phyloP scores from a whole-genome alignment of 2,329 filamentous ascomycete genomes.

The Chrysoporthe deuterocubensis region DNA sequence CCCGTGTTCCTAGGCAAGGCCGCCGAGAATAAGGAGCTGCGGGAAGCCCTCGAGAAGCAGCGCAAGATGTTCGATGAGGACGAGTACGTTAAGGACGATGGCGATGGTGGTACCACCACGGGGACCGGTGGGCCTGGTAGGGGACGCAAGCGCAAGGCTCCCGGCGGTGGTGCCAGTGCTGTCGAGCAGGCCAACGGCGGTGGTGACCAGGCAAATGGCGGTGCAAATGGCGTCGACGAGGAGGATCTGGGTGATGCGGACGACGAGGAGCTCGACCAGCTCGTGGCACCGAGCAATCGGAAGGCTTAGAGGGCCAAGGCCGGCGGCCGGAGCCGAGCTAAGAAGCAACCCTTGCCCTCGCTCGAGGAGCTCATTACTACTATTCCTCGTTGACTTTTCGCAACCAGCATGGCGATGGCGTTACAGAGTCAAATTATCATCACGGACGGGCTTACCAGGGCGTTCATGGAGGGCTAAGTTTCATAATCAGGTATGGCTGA shows the following conservation, averaged over 20 bases:
- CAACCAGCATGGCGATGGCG: constrained; percentile 28
- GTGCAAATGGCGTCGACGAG: constrained; percentile 20
- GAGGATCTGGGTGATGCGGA: constrained; percentile 30
- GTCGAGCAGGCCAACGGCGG: background rate
- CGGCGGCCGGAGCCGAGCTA: background rate
- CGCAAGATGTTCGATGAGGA: constrained; percentile 75
- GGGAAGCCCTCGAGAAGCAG: constrained; percentile 82
- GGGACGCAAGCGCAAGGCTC: constrained; percentile 22
- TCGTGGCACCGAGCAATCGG: constrained; percentile 22
- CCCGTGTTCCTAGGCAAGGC: constrained; percentile 86
- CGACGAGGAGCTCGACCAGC: constrained; percentile 26
- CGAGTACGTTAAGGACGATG: constrained; percentile 42
- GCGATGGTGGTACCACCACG: constrained; percentile 1
- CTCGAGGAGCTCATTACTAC: background rate
- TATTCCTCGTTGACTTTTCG: background rate
- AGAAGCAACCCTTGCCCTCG: constrained; percentile 13
- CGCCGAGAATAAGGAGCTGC: constrained; percentile 85
- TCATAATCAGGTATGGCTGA: background rate
- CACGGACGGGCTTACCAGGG: background rate
- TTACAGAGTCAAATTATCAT: constrained; percentile 9
- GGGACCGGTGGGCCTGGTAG: constrained; percentile 8
- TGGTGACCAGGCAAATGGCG: constrained; percentile 13
- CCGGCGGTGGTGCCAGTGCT: constrained; percentile 2
- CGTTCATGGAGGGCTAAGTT: background rate
- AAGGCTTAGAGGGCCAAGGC: constrained; percentile 21